Evolutionary conservation across 2,329 filamentous ascomycete genomes (phyloP), one percentile per base, ranked within the genome.

Genomic region (Cercospora sojina): DNA sequence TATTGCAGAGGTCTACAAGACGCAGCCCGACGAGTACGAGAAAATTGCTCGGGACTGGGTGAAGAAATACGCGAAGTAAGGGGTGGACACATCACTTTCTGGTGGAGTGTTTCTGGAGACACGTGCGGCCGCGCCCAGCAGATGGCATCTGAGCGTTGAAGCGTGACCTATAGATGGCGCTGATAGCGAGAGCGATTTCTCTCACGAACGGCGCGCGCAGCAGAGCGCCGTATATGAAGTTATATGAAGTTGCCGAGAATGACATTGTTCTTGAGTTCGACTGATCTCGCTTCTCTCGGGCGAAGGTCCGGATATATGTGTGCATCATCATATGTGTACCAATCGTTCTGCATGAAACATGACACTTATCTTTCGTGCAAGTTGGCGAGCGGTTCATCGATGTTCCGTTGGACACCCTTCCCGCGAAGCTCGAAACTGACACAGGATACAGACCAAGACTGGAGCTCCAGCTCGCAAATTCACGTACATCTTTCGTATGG

Each of bases 1-100:
- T 70, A 96, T 97, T 77, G 93, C 92, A 23, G 91, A 96, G 68
- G 90, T 96, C 83, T 97, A 86, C 80, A 88, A 88, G 77, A 85
- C 84, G 69, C 86, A 93, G 74, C 83, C 85, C 51, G 80, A 82
- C 59, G 85, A 84, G 71, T 97, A 91, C 76, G 88, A 93, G 65
- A 90, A 90, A 83, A 89, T 86, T 59, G 93, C 89, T 7, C 86
- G 84, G 78, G 82, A 85, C n/a, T 93, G 92, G 83, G 90, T 91
- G 55, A 84, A 85, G 73, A 86, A 88, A 72, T 92, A 93, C 78
- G 93, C 93, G 64, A 79, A 78, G 70, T 60, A 62, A 27, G 23
- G 35, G 43, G 16, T 49, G 43, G 43, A 23, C 43, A 49, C 10
- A 23, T 49, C 20, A 23, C 43, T 23, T 13, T 20, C 43, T 49